A percentile compares a stretch with the other conserved stretches of the same genome.
These are phyloP conservation scores for Perkinsela sp. DNA, from an alignment of 208 protist genomes.

Conservation along the genomic window DNA sequence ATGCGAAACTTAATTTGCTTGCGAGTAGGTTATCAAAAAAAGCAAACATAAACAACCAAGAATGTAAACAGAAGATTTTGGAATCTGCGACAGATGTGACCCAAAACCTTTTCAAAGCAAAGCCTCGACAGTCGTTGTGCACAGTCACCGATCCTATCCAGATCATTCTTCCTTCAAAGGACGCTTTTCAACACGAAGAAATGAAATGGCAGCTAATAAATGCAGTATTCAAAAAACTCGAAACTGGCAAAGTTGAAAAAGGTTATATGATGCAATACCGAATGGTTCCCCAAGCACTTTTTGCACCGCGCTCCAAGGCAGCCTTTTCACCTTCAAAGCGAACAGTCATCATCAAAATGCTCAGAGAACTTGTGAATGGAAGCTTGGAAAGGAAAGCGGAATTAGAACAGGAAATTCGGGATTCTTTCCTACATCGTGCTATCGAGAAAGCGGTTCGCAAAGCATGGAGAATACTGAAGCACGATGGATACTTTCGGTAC, in stretches of 20 bases:
- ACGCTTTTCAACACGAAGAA: not conserved
- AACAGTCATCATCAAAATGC: not conserved
- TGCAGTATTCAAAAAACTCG: not conserved
- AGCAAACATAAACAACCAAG: not conserved
- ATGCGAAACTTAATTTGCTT: not conserved
- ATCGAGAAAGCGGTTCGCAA: not conserved
- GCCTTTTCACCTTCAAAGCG: not conserved
- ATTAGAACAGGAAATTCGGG: not conserved
- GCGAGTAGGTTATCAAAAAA: not conserved
- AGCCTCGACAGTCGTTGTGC: not conserved
- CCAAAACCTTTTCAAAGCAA: not conserved
- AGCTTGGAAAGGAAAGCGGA: not conserved
- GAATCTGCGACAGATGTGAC: not conserved
- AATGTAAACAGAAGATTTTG: not conserved
- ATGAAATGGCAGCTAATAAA: not conserved
- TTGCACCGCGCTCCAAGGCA: not conserved
- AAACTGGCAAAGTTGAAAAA: not conserved
- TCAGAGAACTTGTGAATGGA: not conserved
- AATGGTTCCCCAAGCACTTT: not conserved
- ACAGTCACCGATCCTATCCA: not conserved
- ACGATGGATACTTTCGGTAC: not conserved
- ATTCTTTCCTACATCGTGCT: not conserved
- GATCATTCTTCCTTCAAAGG: not conserved
- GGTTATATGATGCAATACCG: not conserved
- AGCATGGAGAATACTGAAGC: slow-evolving; percentile 1